These are phyloP conservation scores for Dothistroma pini DNA, from an alignment of 2,329 filamentous ascomycete species.

Conservation along the genomic window DNA sequence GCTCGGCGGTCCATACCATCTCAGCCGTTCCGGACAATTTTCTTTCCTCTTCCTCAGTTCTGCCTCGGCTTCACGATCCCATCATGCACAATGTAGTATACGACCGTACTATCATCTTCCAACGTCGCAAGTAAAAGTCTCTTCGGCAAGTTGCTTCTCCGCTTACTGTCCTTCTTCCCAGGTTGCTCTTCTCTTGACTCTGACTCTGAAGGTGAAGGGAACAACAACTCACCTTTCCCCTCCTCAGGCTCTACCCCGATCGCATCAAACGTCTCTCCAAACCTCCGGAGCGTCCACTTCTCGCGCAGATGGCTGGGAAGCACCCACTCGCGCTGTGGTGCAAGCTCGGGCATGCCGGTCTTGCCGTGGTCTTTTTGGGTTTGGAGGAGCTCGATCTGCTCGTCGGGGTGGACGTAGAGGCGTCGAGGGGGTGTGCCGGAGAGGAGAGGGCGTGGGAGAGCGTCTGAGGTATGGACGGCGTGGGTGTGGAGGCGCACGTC, in stretches of 20 bases:
- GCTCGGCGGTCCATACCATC: background rate
- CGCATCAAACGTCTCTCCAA: conserved; percentile 67
- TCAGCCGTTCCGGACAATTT: background rate
- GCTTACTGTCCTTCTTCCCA: conserved; percentile 29
- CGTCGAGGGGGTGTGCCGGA: conserved; percentile 69
- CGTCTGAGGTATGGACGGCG: conserved; percentile 23
- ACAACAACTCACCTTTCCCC: conserved; percentile 24
- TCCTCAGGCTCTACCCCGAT: conserved; percentile 42
- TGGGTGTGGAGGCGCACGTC: conserved; percentile 42
- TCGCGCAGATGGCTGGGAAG: conserved; percentile 69
- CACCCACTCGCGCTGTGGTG: conserved; percentile 66
- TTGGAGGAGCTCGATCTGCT: conserved; percentile 71
- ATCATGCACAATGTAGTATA: conserved; percentile 81
- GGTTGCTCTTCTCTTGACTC: conserved; percentile 25
- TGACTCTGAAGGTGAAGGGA: conserved; percentile 11
- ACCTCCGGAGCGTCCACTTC: conserved; percentile 64
- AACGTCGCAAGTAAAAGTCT: conserved; percentile 69
- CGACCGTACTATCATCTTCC: conserved; percentile 76
- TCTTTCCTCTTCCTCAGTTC: conserved; percentile 54
- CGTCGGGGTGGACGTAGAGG: conserved; percentile 76
- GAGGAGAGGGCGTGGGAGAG: conserved; percentile 60
- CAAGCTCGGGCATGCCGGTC: conserved; percentile 28
- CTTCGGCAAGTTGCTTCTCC: conserved; percentile 51
- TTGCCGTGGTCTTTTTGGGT: conserved; percentile 40
- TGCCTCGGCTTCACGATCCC: conserved; percentile 83